A percentile compares a stretch with the other conserved stretches of the same genome.
These are phyloP conservation scores for Xylaria digitata DNA, from an alignment of 2,329 filamentous ascomycete species.

Conservation along the genomic window DNA sequence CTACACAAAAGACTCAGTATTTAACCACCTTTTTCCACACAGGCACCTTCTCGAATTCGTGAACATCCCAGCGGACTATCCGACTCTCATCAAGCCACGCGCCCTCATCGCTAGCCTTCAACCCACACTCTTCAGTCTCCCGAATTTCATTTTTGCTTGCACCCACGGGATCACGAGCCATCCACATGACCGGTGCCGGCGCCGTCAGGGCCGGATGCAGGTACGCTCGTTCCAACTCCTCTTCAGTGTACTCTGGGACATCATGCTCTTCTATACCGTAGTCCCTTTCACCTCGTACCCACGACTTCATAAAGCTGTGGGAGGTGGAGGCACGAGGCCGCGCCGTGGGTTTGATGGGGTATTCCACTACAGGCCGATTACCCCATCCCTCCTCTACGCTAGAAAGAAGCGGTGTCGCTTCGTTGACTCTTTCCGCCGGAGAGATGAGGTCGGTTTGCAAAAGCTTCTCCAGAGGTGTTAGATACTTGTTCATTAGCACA, in stretches of 20 bases:
- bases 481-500: conserved; percentile 52
- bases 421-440: conserved; percentile 37
- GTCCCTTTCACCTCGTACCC: conserved; percentile 40
- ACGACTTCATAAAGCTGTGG: conserved; percentile 45
- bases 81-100: conserved; percentile 68
- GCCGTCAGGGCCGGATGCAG: conserved; percentile 51
- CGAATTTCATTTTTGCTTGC: conserved; percentile 69
- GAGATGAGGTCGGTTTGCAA: conserved; percentile 44
- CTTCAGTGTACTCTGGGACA: conserved; percentile 44
- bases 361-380: conserved; percentile 37
- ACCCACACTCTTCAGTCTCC: conserved; percentile 68
- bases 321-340: conserved; percentile 45
- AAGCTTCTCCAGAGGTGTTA: conserved; percentile 48
- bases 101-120: conserved; percentile 74
- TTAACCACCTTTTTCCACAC: conserved; percentile 44
- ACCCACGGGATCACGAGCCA: conserved; percentile 70
- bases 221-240: conserved; percentile 48
- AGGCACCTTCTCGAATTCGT: conserved; percentile 44
- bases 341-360: conserved; percentile 43
- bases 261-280: conserved; percentile 39
- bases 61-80: conserved; percentile 42
- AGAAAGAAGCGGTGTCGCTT: conserved; percentile 45
- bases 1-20: conserved; percentile 36
- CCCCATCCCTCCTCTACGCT: conserved; percentile 44
- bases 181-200: conserved; percentile 70